Base-by-base conservation (phyloP, 805 yeast genomes). In the Ogataea sp. region DNA sequence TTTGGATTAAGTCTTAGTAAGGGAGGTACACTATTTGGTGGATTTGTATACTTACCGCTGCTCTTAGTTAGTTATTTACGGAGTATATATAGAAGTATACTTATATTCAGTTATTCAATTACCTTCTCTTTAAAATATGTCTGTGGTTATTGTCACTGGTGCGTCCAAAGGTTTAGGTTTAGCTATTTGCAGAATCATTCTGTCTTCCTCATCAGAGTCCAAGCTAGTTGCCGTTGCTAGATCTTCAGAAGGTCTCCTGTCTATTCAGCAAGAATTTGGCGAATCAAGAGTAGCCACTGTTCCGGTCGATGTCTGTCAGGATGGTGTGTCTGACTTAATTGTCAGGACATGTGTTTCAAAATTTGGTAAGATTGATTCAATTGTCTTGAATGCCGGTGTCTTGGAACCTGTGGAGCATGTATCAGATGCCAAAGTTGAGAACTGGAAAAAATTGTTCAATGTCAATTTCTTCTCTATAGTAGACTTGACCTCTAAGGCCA, bases 161-260 rank as follows among this genome's bases (percentile, higher is more conserved):
- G 80, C 78, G 6, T 78, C 86, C 2, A 70, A 74, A 55, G 95
- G 97, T 5, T 81, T 90, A 51, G 98, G 98, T 2, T 73, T 69
- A n/a, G 71, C 88, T 1, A 77, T 83, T 47, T 86, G 81, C 3
- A 69, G 72, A 29, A 51, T 64, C 14, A 59, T 75, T 16, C 60
- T 88, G 1, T 35, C 57, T 2, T 42, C 51, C 3, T 50, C 60
- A 3, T 48, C 63, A 0, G 46, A 53, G 13, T 56, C 73, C 1
- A 64, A 65, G 29, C 73, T 84, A 5, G 71, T 84, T 11, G 87
- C 87, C 0, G 74, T 86, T 23, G 89, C 96, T 0, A 73, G 97
- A 49, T 67, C 84, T 4, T 68, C 64, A 34, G 64, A 59, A 0
- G 65, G 70, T 1, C 55, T 85, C 41, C 52, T 61, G 18, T 55